A percentile compares a stretch with the other conserved stretches of the same genome.
phyloP scores from a whole-genome alignment of 306 rosid genomes.

The Albizia julibrissin region DNA sequence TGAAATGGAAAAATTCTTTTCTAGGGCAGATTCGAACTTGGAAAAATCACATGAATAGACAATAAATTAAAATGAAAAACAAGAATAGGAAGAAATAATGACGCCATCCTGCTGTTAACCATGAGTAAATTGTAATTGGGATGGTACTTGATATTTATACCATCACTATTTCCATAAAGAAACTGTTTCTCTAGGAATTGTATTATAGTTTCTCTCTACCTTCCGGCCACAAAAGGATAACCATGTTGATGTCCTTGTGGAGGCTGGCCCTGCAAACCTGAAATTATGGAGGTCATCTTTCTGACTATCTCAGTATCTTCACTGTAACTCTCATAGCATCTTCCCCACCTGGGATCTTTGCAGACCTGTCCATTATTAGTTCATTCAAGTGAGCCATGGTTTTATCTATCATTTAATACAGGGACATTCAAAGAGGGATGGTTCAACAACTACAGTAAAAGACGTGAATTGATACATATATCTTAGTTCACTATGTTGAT shows the following conservation, averaged over 20 bases:
- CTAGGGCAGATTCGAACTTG: too few relatives aligned
- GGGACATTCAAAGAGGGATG: not conserved
- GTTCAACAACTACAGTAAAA: not conserved
- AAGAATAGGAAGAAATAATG: not conserved
- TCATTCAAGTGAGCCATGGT: slow-evolving; percentile 26
- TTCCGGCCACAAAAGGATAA: slow-evolving; percentile 83
- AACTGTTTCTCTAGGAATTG: not conserved
- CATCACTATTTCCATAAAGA: not conserved
- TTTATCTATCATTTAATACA: slow-evolving; percentile 6
- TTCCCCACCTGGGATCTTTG: slow-evolving; percentile 97
- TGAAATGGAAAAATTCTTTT: not conserved
- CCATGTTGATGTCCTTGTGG: slow-evolving; percentile 69
- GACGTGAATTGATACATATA: not conserved
- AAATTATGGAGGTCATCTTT: slow-evolving; percentile 72
- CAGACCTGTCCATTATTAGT: slow-evolving; percentile 54
- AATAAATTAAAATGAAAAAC: not conserved
- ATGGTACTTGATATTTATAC: slow-evolving; percentile 1
- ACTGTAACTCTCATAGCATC: slow-evolving; percentile 79
- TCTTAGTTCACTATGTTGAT: not conserved
- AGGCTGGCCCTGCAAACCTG: slow-evolving; percentile 88
- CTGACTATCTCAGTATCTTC: slow-evolving; percentile 84
- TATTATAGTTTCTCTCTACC: slow-evolving; percentile 45
- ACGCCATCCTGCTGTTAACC: not conserved
- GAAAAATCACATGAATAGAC: not conserved
- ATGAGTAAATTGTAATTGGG: not conserved